Percentiles rank a stretch among this genome's conserved stretches.
These are phyloP conservation scores for Lagenidium giganteum DNA, from an alignment of 352 stramenopile species.

Conservation along the genomic window DNA sequence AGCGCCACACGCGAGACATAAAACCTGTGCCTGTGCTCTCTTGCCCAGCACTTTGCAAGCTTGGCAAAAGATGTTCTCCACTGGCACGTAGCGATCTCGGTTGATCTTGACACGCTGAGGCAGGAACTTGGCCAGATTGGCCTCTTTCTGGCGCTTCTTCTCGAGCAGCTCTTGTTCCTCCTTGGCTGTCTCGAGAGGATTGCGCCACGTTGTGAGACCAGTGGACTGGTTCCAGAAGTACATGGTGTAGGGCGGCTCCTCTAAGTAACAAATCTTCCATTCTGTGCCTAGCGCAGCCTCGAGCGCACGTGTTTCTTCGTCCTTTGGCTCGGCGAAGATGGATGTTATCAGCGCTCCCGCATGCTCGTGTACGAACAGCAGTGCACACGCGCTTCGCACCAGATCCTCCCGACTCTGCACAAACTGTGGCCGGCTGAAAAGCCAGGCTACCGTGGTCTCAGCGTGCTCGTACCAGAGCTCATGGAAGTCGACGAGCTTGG, in stretches of 20 bases:
- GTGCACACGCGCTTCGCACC: constrained; percentile 30
- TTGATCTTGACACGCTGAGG: constrained; percentile 42
- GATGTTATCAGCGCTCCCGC: constrained; percentile 26
- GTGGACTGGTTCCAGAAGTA: constrained; percentile 67
- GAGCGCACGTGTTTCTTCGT: constrained; percentile 14
- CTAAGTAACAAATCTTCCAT: constrained; percentile 48
- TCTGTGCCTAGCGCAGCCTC: constrained; percentile 30
- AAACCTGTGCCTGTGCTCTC: constrained; percentile 17
- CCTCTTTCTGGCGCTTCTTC: constrained; percentile 20
- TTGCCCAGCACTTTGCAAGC: constrained; percentile 12
- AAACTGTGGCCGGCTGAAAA: constrained; percentile 44
- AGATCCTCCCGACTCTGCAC: constrained; percentile 43
- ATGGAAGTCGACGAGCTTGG: constrained; percentile 36
- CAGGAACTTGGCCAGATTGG: constrained; percentile 30
- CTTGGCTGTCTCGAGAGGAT: constrained; percentile 42
- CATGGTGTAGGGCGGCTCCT: constrained; percentile 49
- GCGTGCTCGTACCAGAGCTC: constrained; percentile 44
- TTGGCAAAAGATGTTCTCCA: constrained; percentile 4
- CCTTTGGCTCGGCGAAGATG: constrained; percentile 32
- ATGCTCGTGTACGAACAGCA: constrained; percentile 26
- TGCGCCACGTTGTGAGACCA: constrained; percentile 48
- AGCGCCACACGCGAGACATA: constrained; percentile 31
- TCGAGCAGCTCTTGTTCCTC: constrained; percentile 29
- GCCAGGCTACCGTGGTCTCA: constrained; percentile 28
- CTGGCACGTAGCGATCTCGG: constrained; percentile 10